Conservation (phyloP, 2,329 filamentous ascomycete species). For the Microcyclospora tardicrescens region DNA sequence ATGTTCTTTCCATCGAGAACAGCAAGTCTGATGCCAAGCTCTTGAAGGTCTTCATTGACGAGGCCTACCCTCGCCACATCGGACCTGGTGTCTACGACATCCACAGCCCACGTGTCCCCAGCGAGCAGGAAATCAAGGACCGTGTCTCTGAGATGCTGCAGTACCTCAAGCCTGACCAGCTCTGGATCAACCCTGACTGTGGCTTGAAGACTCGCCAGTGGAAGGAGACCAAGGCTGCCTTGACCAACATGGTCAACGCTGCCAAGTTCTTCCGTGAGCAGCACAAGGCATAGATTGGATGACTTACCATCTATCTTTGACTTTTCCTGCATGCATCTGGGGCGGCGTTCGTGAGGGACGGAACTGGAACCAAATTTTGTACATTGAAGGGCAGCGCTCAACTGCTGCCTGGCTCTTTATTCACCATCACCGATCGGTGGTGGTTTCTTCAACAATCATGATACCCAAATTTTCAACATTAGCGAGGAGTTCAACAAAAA, state of each 20-base stretch:
- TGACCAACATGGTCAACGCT: slow-evolving; percentile 94
- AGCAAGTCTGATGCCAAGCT: slow-evolving; percentile 99
- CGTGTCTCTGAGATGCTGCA: slow-evolving; percentile 96
- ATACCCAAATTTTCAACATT: no score
- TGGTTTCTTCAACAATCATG: no score
- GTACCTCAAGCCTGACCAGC: slow-evolving; percentile 91
- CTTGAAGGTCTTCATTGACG: slow-evolving; percentile 94
- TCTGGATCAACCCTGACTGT: slow-evolving; percentile 99
- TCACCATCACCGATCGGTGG: no score
- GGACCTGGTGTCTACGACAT: slow-evolving; percentile 99
- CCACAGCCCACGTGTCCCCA: slow-evolving; percentile 94
- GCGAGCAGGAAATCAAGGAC: slow-evolving; percentile 96
- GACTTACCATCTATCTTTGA: neutral
- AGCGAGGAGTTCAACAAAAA: no score
- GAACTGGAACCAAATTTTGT: neutral
- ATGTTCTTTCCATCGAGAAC: slow-evolving; percentile 99
- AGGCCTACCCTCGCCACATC: slow-evolving; percentile 95
- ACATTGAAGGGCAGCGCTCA: neutral
- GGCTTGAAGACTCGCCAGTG: slow-evolving; percentile 98
- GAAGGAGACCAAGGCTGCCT: slow-evolving; percentile 94
- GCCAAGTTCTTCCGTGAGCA: slow-evolving; percentile 89
- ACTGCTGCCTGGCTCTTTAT: neutral
- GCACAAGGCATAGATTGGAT: slow-evolving; percentile 7
- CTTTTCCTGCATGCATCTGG: no score
- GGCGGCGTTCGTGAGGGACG: neutral